Base-by-base conservation (phyloP, 2,329 filamentous ascomycete genomes). In the Phyllosticta ampelicida region DNA sequence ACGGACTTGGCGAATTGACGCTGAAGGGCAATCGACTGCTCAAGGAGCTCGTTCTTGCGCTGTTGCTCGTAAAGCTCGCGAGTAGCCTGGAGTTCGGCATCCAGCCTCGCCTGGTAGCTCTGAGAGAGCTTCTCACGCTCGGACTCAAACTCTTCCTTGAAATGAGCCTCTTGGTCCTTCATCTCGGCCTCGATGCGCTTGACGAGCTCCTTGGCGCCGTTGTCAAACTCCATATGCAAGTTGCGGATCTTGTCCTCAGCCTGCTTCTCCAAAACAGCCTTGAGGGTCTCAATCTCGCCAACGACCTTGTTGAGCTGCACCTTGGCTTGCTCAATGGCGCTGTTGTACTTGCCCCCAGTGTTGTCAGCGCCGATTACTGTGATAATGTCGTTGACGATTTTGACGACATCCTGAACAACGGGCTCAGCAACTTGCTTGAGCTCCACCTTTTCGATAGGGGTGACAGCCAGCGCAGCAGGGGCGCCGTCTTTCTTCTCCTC, bases 301-400 rank as follows among this genome's bases (percentile, higher is more conserved):
- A 90, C 89, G 57, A 97, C 86, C 71, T 85, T 86, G 69, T 80
- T 75, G 55, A 97, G 79, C 64, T 95, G 87, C 56, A 80, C 78
- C 80, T 96, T 97, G 62, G 92, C 91, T 77, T 94, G 91, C 65
- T 81, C 77, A 60, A 99, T 85, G 0, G 90, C 86, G 2, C 82
- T 80, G 55, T 83, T 84, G 74, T 94, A 96, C 72, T 87, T 90
- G 64, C 80, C 80, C 62, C 86, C 83, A 59, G 89, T 83, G 61
- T 86, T 83, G 70, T 96, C 92, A 60, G 88, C 87, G 72, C 96
- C 96, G 70, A 96, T 86, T 52, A 95, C 89, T 9, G 89, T 85
- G 69, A 99, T 96, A 66, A 99, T 86, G 72, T 95, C 90, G 75
- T 99, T 99, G 66, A 99, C 81, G 75, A 96, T 92, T 76, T 89